These are phyloP conservation scores for Fusarium liriodendri DNA, from an alignment of 2,329 filamentous ascomycete genomes.

Conservation along the genomic window DNA sequence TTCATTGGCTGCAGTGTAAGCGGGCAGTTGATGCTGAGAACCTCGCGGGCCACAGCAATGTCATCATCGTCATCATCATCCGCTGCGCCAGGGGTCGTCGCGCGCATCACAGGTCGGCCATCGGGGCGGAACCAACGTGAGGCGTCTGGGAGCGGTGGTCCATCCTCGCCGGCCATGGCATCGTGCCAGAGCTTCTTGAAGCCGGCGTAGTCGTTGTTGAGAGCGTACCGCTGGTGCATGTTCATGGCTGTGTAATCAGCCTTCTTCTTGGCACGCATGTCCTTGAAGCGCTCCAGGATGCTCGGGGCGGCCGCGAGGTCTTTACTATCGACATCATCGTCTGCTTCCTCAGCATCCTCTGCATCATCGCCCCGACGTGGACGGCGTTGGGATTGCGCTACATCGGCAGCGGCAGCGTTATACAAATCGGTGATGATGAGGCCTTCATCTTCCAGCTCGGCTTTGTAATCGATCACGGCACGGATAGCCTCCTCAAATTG, in stretches of 20 bases:
- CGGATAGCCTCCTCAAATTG: conserved; percentile 61
- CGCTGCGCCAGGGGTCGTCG: conserved; percentile 42
- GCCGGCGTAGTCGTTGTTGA: conserved; percentile 68
- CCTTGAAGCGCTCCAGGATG: conserved; percentile 48
- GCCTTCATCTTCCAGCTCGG: conserved; percentile 62
- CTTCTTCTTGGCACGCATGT: conserved; percentile 51
- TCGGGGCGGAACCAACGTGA: conserved; percentile 64
- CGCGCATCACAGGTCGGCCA: conserved; percentile 55
- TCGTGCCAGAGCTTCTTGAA: conserved; percentile 71
- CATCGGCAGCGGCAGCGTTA: conserved; percentile 41
- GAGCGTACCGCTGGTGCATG: conserved; percentile 61
- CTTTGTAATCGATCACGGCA: conserved; percentile 60
- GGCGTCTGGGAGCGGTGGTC: conserved; percentile 63
- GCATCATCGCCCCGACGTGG: neutral
- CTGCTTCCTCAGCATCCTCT: conserved; percentile 16
- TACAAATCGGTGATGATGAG: conserved; percentile 52
- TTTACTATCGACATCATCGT: conserved; percentile 43
- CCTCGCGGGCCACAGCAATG: conserved; percentile 72
- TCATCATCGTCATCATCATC: conserved; percentile 73
- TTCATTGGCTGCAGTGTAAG: conserved; percentile 73
- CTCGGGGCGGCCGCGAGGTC: conserved; percentile 38
- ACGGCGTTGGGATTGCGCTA: conserved; percentile 16
- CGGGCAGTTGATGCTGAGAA: conserved; percentile 75
- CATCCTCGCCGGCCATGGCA: conserved; percentile 60
- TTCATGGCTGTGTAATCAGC: conserved; percentile 56